Evolutionary conservation across 2,329 filamentous ascomycete species (phyloP), one percentile per base, ranked within the genome.

Genomic region (Pseudocercospora ulei): DNA sequence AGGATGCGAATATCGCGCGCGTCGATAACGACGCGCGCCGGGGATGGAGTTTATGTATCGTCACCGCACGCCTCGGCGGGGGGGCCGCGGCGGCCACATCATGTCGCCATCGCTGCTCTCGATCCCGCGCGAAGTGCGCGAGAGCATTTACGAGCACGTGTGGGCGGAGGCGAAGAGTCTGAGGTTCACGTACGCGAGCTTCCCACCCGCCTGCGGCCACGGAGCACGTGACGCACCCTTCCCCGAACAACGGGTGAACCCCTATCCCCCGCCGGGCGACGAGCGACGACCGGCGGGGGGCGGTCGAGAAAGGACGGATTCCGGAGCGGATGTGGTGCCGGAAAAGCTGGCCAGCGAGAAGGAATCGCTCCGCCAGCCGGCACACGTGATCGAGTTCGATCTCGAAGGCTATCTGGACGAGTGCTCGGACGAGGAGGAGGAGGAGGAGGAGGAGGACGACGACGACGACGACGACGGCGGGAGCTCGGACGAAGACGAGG

Each of bases 101-200:
- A 36, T 36, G 33, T 3, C 22, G 8, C 9, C 33, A 8, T 28
- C 35, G 11, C 19, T 43, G 7, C 14, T 47, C 16, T 30, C 26
- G 4, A 20, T 47, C 3, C 44, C 44, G 8, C 34, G 44, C 27
- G 41, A 44, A n/a, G 14, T 47, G 4, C 41, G 41, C 22, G 44
- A 44, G 11, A 14, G 26, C 6, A 44, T 47, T 5, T 47, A 44
- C 25, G 35, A 45, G 5, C 38, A 23, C 12, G 35, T 43, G 3
- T 43, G 40, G 40, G 17, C 16, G 8, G 29, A 33, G n/a, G n/a
- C 17, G 13, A 36, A 17, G 22, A 17, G 11, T 18, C 7, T 36
- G 22, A 26, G 24, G 22, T 25, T 27, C 14, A 18, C 22, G 12
- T 36, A 19, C 11, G 5, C 33, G 23, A 36, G 22, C 7, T 36